These are phyloP conservation scores for Fonsecaea monophora DNA, from an alignment of 2,329 filamentous ascomycete genomes.

Conservation along the genomic window DNA sequence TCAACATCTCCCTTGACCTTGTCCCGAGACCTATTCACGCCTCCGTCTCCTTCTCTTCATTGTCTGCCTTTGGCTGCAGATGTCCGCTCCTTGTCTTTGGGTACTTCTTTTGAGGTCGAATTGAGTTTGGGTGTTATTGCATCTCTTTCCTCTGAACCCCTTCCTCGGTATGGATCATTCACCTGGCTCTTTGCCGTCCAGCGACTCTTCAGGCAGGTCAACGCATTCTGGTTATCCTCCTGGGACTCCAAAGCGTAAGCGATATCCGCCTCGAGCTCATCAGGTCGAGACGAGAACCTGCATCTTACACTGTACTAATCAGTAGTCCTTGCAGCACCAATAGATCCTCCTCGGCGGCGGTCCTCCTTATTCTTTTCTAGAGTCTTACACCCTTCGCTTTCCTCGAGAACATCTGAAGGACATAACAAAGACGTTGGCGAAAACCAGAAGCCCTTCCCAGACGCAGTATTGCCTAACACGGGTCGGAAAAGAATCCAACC, in stretches of 20 bases:
- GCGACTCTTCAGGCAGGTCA: slow-evolving; percentile 31
- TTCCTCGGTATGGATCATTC: slow-evolving; percentile 31
- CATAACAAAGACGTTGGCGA: background rate
- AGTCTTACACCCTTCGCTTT: slow-evolving; percentile 28
- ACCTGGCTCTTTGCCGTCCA: slow-evolving; percentile 28
- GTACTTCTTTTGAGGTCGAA: slow-evolving; percentile 1
- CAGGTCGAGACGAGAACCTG: background rate
- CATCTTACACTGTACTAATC: background rate
- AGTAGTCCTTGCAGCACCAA: slow-evolving; percentile 31
- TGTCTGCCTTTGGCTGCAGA: slow-evolving; percentile 31
- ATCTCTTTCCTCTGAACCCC: slow-evolving; percentile 15
- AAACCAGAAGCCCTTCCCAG: slow-evolving; percentile 8
- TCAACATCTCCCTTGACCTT: background rate
- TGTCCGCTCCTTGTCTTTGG: slow-evolving; percentile 33
- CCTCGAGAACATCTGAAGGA: slow-evolving; percentile 26
- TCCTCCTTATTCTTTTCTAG: slow-evolving; percentile 39
- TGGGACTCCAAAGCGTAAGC: slow-evolving; percentile 39
- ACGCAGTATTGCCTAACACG: slow-evolving; percentile 23
- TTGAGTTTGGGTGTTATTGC: slow-evolving; percentile 19
- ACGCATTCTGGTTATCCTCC: slow-evolving; percentile 29
- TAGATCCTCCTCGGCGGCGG: slow-evolving; percentile 37
- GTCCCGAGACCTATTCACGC: slow-evolving; percentile 1
- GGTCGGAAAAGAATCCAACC: slow-evolving; percentile 27
- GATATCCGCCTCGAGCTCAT: too few species aligned
- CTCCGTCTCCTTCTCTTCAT: background rate